Conservation (phyloP, 2,329 filamentous ascomycete species). For the Diaporthe citrichinensis region DNA sequence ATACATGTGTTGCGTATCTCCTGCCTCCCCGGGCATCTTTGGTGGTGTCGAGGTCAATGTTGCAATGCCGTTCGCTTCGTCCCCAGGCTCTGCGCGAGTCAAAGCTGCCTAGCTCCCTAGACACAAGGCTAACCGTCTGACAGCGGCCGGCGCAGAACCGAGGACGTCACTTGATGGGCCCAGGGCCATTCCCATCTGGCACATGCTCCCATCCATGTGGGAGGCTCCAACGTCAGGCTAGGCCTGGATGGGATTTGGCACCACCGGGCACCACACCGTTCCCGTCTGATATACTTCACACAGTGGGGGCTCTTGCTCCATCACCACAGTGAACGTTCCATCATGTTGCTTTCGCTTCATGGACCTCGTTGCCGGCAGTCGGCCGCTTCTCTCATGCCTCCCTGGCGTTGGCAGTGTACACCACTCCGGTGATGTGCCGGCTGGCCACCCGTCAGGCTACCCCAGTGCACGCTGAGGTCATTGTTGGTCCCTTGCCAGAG, state of each 20-base stretch:
- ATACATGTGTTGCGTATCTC: not conserved
- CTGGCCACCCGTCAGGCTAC: constrained; percentile 25
- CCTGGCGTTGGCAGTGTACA: not conserved
- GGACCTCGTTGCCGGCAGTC: constrained; percentile 8
- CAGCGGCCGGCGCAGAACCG: not conserved
- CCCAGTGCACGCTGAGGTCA: constrained; percentile 38
- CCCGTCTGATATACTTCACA: constrained; percentile 36
- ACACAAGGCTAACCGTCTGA: constrained; percentile 10
- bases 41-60: not conserved
- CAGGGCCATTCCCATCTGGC: constrained; percentile 4
- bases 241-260: constrained; percentile 25
- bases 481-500: constrained; percentile 24
- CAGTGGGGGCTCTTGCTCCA: constrained; percentile 32
- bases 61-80: not conserved
- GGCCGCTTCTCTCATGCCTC: not conserved
- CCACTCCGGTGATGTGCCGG: constrained; percentile 34
- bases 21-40: not conserved
- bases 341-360: constrained; percentile 27
- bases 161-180: constrained; percentile 4
- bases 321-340: constrained; percentile 40
- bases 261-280: constrained; percentile 33
- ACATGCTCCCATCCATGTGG: constrained; percentile 14
- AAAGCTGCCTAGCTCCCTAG: not conserved
- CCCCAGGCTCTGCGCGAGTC: not conserved
- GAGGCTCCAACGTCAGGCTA: constrained; percentile 33